Evolutionary conservation across 495 filamentous ascomycete genomes (phyloP).

Genomic region (Daldinia grandis): DNA sequence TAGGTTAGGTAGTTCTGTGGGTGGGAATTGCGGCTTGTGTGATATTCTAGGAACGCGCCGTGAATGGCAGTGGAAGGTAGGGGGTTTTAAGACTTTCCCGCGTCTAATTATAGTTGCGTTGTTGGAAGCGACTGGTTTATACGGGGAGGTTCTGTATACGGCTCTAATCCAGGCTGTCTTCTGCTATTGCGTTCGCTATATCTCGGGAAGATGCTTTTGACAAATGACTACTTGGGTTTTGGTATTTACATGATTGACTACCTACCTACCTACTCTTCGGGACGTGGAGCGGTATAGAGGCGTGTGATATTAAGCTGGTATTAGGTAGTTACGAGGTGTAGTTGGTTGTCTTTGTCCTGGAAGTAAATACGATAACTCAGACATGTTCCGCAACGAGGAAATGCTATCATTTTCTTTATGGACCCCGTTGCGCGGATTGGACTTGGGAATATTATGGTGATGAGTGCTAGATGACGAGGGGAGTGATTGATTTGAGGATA

Average conservation of each 20-base stretch:
- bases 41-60: too few relatives aligned
- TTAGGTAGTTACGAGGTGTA: not conserved
- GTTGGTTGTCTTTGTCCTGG: not conserved
- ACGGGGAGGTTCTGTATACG: not conserved
- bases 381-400: not conserved
- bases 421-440: not conserved
- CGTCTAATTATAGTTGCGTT: too few relatives aligned
- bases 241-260: not conserved
- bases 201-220: not conserved
- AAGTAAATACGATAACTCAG: not conserved
- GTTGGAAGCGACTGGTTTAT: not conserved
- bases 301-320: not conserved
- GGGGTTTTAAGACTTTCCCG: not conserved
- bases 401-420: not conserved
- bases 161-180: not conserved
- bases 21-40: not conserved
- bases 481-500: too few relatives aligned
- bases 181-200: not conserved
- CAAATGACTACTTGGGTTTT: not conserved
- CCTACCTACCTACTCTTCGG: not conserved
- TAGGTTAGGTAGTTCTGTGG: too few relatives aligned
- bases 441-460: too few relatives aligned
- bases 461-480: too few relatives aligned
- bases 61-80: not conserved
- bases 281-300: not conserved